Conservation (phyloP, 2,329 filamentous ascomycete genomes). For the Emmonsiellopsis sp. region DNA sequence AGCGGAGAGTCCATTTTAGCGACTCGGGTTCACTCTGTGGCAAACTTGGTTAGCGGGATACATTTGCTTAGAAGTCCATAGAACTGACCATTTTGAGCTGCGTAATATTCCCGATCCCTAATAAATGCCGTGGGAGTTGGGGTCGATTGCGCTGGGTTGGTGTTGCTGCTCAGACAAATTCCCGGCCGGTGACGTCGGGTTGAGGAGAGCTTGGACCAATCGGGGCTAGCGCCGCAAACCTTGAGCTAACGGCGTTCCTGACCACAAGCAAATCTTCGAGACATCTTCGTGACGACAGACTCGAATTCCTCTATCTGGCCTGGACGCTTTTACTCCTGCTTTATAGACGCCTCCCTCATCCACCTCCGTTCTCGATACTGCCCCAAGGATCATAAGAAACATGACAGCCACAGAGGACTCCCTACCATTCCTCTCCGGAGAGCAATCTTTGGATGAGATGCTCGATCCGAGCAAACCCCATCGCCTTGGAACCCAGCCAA, state of each 20-base stretch:
- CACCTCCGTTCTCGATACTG: not conserved
- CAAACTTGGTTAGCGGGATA: not conserved
- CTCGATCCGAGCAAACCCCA: slow-evolving; percentile 29
- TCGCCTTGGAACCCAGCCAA: slow-evolving; percentile 53
- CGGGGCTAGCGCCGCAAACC: not conserved
- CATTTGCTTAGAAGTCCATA: slow-evolving; percentile 27
- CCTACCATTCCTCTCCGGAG: not conserved
- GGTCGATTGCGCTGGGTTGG: not conserved
- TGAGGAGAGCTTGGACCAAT: not conserved
- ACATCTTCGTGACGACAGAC: too few species aligned
- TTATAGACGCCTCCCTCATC: not conserved
- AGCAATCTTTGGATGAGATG: slow-evolving; percentile 7
- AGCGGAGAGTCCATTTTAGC: slow-evolving; percentile 54
- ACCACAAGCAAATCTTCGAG: not conserved
- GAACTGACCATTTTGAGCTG: slow-evolving; percentile 38
- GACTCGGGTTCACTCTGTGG: slow-evolving; percentile 22
- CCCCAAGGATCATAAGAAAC: slow-evolving; percentile 9
- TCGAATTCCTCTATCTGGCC: too few species aligned
- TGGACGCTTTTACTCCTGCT: too few species aligned
- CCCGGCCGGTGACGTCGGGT: not conserved
- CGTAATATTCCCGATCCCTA: not conserved
- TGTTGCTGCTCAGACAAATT: not conserved
- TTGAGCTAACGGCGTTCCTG: not conserved
- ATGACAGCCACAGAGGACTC: not conserved
- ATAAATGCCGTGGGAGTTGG: not conserved